Conservation (phyloP, 2,329 filamentous ascomycete species). For the Xylariaceae sp. region DNA sequence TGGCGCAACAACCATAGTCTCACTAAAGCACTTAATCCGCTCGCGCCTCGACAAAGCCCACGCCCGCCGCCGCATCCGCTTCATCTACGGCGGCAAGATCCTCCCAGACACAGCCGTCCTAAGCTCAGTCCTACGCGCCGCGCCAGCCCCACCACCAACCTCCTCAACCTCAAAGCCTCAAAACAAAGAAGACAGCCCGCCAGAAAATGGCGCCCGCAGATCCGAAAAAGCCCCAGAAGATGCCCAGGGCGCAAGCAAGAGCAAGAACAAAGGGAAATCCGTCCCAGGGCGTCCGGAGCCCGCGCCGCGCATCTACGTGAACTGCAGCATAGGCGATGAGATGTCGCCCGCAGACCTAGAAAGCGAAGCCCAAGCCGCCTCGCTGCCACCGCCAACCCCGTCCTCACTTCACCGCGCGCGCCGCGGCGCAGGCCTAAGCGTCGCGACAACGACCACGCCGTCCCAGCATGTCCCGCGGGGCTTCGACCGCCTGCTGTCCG, state of each 20-base stretch:
- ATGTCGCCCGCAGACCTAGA: slow-evolving; percentile 66
- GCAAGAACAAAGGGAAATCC: slow-evolving; percentile 64
- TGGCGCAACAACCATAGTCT: slow-evolving; percentile 64
- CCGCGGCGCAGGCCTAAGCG: slow-evolving; percentile 7
- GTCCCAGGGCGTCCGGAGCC: slow-evolving; percentile 46
- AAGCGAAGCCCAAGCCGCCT: slow-evolving; percentile 54
- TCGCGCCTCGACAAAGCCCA: slow-evolving; percentile 59
- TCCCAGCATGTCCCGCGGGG: slow-evolving; percentile 59
- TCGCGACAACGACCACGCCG: slow-evolving; percentile 27
- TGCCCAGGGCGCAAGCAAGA: slow-evolving; percentile 27
- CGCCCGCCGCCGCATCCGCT: slow-evolving; percentile 68
- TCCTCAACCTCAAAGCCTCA: slow-evolving; percentile 15
- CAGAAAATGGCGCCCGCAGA: neutral
- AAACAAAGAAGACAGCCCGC: neutral
- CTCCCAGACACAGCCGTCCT: slow-evolving; percentile 71
- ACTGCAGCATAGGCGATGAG: slow-evolving; percentile 82
- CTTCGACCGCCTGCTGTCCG: slow-evolving; percentile 78
- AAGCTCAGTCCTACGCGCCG: slow-evolving; percentile 61
- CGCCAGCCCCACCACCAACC: slow-evolving; percentile 50
- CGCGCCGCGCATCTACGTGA: slow-evolving; percentile 70
- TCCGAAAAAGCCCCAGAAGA: neutral
- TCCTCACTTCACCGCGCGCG: slow-evolving; percentile 2
- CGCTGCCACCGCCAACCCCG: slow-evolving; percentile 15
- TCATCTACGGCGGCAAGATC: slow-evolving; percentile 87
- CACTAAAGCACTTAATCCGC: slow-evolving; percentile 80